Evolutionary conservation across 805 yeast species (phyloP), one percentile per base, ranked within the genome.

Genomic region (Teunomyces atbi): DNA sequence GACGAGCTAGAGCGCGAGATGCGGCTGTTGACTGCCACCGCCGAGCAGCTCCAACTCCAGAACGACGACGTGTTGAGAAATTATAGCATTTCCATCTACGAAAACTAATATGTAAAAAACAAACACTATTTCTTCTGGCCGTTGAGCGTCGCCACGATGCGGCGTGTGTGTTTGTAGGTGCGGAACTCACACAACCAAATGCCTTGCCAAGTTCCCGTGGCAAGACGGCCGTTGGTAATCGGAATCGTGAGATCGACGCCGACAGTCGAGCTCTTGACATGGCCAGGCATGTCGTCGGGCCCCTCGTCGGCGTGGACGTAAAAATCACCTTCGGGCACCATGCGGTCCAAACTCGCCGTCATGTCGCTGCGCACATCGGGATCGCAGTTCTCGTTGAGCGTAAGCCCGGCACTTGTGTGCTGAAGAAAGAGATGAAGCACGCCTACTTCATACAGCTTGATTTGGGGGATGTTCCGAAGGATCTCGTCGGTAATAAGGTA

Each of bases 131-230:
- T 30, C 59, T 71, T 77, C 45, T 60, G 56, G 3, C 94, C 95
- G 54, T 86, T 80, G 52, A 87, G 74, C 0, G 95, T 86, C 8
- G 89, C 91, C 10, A 87, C 82, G 20, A 86, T 68, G 45, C 76
- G 76, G 57, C 95, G 75, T 6, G 82, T 65, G 57, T 87, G 92
- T 54, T 69, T 66, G 61, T 79, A 76, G 39, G 73, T 71, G 56
- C 95, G 74, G 65, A 88, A 87, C 61, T 87, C 95, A 57, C 86
- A 71, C 42, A 84, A 69, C 73, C 86, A 87, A 35, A 88, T 76
- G 0, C 94, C 95, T 60, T 87, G 95, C 95, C 95, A 88, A 0
- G 94, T 87, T 1, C 95, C 95, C 0, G 83, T 73, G 1, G 83
- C 84, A 45, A 87, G 66, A 28, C 71, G 61, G 1, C 95, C 95